Base-by-base conservation (phyloP, 176 grass and related monocot genomes). In the Zizania latifolia region DNA sequence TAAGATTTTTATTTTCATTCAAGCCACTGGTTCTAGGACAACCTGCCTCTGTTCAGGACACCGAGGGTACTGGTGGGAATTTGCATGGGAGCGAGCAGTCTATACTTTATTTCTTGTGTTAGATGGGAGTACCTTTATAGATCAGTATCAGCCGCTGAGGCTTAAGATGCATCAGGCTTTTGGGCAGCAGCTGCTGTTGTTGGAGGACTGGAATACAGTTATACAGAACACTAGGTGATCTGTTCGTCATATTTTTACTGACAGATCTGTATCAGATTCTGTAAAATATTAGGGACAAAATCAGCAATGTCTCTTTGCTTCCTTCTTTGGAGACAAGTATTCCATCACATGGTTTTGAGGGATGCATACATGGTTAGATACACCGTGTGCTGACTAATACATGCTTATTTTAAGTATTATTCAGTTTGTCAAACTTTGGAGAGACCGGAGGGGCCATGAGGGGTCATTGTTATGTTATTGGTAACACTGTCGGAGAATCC, bases 301-400 rank as follows among this genome's bases (percentile, higher is more conserved):
- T 88, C 86, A 35, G 36, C 62, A 16, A 37, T 88, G 86, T 88
- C 76, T 62, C 70, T 88, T 65, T 88, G 86, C 86, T 88, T 76
- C 76, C 76, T 84, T 58, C 76, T 88, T 88, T 84, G 81, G 76
- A 76, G 81, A 88, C 86, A 88, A 17, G 75, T 56, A 70, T 65
- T 84, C 76, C 45, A 19, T 84, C 86, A 88, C 81, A 88, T 88
- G 81, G 86, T 70, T 54, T 58, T 46, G 63, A 69, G 43, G 36
- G 11, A 60, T 48, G 65, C 15, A n/a, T 37, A 37, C 60, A 26
- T 8, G 76, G 75, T 54, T 80, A 39, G 76, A 80, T 84, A 32
- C 81, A 80, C 32, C 69, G 76, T 57, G 41, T 80, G 76, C 44
- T 84, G 62, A 80, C 45, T 80, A 75, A 74, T 79, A 62, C 71